phyloP scores from a whole-genome alignment of 1,284 basidiomycete species.

The Marasmius sp. region DNA sequence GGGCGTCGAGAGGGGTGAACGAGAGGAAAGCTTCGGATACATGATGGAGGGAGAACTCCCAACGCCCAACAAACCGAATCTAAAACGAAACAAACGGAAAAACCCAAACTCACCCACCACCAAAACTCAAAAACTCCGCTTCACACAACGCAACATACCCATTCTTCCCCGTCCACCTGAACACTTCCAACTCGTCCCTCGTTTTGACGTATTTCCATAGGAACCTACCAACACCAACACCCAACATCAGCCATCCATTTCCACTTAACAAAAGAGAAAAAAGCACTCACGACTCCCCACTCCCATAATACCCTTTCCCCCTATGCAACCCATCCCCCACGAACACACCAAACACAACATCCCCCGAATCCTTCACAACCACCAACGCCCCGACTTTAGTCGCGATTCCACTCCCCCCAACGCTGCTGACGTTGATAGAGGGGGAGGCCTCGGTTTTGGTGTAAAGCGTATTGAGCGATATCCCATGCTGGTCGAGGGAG shows the following conservation, averaged over 20 bases:
- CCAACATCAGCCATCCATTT: too few relatives aligned
- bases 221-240: constrained; percentile 58
- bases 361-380: constrained; percentile 60
- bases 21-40: not conserved
- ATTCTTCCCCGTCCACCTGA: constrained; percentile 88
- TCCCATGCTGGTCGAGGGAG: constrained; percentile 94
- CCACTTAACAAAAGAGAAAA: too few relatives aligned
- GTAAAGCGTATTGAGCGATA: constrained; percentile 89
- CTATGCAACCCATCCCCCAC: constrained; percentile 70
- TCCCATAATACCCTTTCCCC: constrained; percentile 75
- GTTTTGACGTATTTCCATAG: constrained; percentile 58
- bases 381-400: constrained; percentile 46
- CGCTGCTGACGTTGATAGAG: constrained; percentile 15
- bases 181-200: constrained; percentile 54
- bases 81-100: too few relatives aligned
- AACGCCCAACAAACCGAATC: too few relatives aligned
- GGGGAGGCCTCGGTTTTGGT: constrained; percentile 47
- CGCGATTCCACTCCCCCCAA: constrained; percentile 18
- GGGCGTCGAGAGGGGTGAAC: not conserved
- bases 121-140: constrained; percentile 78
- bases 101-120: constrained; percentile 73
- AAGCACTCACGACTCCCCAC: constrained; percentile 61
- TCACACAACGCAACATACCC: constrained; percentile 91
- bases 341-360: constrained; percentile 78
- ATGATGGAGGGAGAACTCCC: too few relatives aligned